These are phyloP conservation scores for Rhizophora mangle DNA, from an alignment of 345 rosid genomes.

Conservation along the genomic window DNA sequence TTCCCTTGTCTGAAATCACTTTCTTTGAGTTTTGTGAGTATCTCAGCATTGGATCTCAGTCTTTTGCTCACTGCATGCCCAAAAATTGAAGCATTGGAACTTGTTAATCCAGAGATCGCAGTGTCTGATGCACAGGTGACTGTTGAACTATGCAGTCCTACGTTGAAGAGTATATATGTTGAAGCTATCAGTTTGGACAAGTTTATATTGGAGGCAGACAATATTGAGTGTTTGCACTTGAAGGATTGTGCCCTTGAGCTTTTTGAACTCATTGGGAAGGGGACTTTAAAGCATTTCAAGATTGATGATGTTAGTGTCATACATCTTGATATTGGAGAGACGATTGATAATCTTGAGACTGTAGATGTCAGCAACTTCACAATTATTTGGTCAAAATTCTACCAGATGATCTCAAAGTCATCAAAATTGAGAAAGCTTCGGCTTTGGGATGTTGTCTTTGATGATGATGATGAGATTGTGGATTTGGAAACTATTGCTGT, in stretches of 20 bases:
- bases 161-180: constrained; percentile 57
- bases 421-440: constrained; percentile 67
- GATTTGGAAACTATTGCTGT: constrained; percentile 69
- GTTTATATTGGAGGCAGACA: constrained; percentile 78
- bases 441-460: constrained; percentile 79
- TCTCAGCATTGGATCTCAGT: constrained; percentile 69
- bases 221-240: constrained; percentile 68
- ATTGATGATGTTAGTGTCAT: constrained; percentile 65
- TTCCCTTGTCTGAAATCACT: constrained; percentile 80
- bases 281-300: constrained; percentile 68
- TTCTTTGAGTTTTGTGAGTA: constrained; percentile 58
- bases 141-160: constrained; percentile 57
- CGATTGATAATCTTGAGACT: constrained; percentile 58
- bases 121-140: constrained; percentile 71
- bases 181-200: constrained; percentile 69
- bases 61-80: constrained; percentile 75
- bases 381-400: constrained; percentile 69
- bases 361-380: constrained; percentile 74
- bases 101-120: constrained; percentile 65
- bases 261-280: constrained; percentile 77
- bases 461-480: constrained; percentile 40
- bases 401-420: constrained; percentile 70
- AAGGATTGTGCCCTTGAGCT: constrained; percentile 66
- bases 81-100: constrained; percentile 55
- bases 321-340: constrained; percentile 70